These are phyloP conservation scores for Micractinium conductrix DNA, from an alignment of 139 green algal genomes.

Conservation along the genomic window DNA sequence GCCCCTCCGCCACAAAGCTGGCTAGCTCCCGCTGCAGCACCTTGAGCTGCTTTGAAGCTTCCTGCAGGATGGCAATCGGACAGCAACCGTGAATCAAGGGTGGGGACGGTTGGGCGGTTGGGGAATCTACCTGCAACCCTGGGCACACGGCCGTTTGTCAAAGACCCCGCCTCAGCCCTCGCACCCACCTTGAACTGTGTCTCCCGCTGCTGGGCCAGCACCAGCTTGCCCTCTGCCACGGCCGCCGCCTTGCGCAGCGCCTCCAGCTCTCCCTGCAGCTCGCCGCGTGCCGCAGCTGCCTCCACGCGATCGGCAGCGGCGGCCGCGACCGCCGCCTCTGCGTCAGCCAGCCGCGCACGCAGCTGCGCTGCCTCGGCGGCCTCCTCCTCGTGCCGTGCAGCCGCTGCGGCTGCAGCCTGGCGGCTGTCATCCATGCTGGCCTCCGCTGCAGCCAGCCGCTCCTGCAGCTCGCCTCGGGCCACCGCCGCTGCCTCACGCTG, in stretches of 20 bases:
- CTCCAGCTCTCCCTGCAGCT: slow-evolving; percentile 17
- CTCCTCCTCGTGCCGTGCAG: neutral
- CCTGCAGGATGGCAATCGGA: slow-evolving; percentile 18
- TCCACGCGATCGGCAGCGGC: neutral
- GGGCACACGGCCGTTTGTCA: too few relatives aligned
- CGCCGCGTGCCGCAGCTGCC: neutral
- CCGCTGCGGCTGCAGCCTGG: neutral
- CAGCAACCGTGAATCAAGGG: neutral
- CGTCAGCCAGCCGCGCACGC: slow-evolving; percentile 1
- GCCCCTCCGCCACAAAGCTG: slow-evolving; percentile 19
- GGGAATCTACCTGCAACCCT: too few relatives aligned
- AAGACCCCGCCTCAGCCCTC: too few relatives aligned
- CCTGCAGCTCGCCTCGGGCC: slow-evolving; percentile 1
- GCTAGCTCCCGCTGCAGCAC: slow-evolving; percentile 38
- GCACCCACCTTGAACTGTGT: slow-evolving; percentile 28
- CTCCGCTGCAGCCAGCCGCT: neutral
- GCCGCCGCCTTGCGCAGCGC: slow-evolving; percentile 11
- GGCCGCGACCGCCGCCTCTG: neutral
- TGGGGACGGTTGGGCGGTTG: too few relatives aligned
- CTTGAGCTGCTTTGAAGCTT: slow-evolving; percentile 38
- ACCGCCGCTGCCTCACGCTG: neutral
- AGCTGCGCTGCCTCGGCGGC: neutral
- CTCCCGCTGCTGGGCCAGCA: slow-evolving; percentile 38
- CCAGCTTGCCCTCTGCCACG: slow-evolving; percentile 35
- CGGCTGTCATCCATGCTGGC: neutral